Conservation (phyloP, 2,329 filamentous ascomycete genomes). For the Gaeumannomyces sp. region DNA sequence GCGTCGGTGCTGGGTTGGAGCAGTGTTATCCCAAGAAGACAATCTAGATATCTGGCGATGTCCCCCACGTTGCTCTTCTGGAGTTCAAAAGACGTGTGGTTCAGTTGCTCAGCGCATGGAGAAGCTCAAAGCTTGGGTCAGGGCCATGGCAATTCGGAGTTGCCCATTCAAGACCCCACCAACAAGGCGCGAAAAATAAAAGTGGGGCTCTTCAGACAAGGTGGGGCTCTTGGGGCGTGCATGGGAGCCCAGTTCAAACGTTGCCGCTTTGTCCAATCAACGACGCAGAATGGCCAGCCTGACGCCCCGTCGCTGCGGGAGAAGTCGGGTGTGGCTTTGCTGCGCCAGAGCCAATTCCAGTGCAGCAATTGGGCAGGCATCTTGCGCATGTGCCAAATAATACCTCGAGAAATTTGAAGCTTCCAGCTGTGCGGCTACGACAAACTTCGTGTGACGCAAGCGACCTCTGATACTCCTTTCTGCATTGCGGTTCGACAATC, state of each 20-base stretch:
- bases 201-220: not conserved
- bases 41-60: too few relatives aligned
- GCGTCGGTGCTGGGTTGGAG: not conserved
- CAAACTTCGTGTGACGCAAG: constrained; percentile 2
- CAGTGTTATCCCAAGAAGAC: not conserved
- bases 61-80: too few relatives aligned
- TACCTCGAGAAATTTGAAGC: constrained; percentile 14
- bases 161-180: constrained; percentile 10
- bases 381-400: constrained; percentile 2
- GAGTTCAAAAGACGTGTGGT: not conserved
- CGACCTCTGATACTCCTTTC: constrained; percentile 5
- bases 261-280: not conserved
- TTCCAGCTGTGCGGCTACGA: constrained; percentile 6
- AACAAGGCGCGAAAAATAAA: not conserved
- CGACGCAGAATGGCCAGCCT: not conserved
- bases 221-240: not conserved
- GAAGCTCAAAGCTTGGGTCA: not conserved
- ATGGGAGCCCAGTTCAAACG: not conserved
- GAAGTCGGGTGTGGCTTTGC: not conserved
- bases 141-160: constrained; percentile 5
- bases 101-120: not conserved
- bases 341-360: not conserved
- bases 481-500: not conserved
- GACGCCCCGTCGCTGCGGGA: not conserved
- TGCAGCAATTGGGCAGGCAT: not conserved